Evolutionary conservation across 108 stramenopile genomes (phyloP).

Genomic region (Epithemia pelagica): DNA sequence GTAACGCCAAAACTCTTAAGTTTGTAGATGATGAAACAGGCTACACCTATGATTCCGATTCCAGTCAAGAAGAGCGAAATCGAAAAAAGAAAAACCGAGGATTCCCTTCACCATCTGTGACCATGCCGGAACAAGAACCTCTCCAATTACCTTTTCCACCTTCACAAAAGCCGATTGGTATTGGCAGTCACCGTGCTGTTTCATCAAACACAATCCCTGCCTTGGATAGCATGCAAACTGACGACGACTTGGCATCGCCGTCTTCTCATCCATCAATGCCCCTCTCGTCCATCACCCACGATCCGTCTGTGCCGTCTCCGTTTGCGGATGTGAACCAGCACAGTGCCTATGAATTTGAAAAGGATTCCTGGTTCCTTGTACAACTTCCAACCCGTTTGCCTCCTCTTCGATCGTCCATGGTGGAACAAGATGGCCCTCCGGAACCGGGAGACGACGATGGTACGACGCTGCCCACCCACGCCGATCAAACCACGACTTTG

Average conservation of each 20-base stretch:
- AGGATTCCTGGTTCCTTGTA: conserved; percentile 48
- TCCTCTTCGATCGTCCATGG: conserved; percentile 14
- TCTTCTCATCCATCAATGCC: too few species aligned
- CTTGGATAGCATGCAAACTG: background rate
- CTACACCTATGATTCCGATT: conserved; percentile 75
- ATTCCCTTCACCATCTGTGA: background rate
- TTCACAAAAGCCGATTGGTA: conserved; percentile 8
- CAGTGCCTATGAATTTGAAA: conserved; percentile 14
- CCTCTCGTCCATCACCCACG: background rate
- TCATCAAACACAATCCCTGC: background rate
- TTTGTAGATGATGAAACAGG: conserved; percentile 13
- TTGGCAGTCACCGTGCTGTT: conserved; percentile 6
- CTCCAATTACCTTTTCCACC: conserved; percentile 40
- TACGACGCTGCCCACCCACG: background rate
- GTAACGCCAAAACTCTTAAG: conserved; percentile 19
- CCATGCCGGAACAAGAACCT: conserved; percentile 16
- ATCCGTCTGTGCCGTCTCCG: conserved; percentile 29
- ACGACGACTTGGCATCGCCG: too few species aligned
- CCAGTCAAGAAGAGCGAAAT: conserved; percentile 47
- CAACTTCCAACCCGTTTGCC: conserved; percentile 58
- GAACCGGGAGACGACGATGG: background rate
- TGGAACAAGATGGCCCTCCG: background rate
- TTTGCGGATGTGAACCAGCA: conserved; percentile 20
- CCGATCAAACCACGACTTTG: background rate
- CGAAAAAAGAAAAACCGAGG: background rate